phyloP scores from a whole-genome alignment of 768 basidiomycete species.

The Strobilomyces confusus region DNA sequence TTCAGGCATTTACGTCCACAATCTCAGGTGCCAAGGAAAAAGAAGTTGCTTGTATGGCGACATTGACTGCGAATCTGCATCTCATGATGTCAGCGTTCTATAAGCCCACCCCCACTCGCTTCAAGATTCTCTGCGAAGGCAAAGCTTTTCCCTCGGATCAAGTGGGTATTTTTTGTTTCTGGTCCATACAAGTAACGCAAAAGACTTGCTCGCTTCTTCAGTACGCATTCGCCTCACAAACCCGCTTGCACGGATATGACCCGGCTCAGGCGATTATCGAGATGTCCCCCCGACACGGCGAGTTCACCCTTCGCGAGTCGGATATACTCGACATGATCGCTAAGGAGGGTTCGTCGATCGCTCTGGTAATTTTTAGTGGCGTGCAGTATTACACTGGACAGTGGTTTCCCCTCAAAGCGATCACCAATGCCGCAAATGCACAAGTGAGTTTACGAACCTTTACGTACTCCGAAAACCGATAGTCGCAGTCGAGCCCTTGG shows the following conservation, averaged over 20 bases:
- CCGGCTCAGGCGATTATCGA: conserved; percentile 72
- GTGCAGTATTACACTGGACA: conserved; percentile 99
- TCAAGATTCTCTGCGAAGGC: conserved; percentile 93
- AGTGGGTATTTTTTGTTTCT: conserved; percentile 42
- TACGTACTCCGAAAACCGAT: conserved; percentile 22
- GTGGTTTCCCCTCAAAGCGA: conserved; percentile 80
- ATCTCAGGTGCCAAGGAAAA: conserved; percentile 72
- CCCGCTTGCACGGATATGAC: conserved; percentile 69
- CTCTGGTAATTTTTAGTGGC: conserved; percentile 89
- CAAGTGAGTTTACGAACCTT: conserved; percentile 50
- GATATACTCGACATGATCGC: conserved; percentile 80
- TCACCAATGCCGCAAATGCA: conserved; percentile 81
- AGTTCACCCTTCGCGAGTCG: conserved; percentile 80
- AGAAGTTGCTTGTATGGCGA: conserved; percentile 95
- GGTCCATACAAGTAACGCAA: conserved; percentile 11
- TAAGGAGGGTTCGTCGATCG: conserved; percentile 70
- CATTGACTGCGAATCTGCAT: conserved; percentile 93
- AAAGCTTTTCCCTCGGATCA: conserved; percentile 97
- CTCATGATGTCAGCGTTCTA: conserved; percentile 95
- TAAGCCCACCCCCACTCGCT: conserved; percentile 76
- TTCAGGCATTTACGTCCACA: conserved; percentile 20
- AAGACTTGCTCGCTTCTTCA: conserved; percentile 31
- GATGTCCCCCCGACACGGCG: conserved; percentile 75
- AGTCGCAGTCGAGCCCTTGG: conserved; percentile 1
- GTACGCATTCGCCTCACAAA: conserved; percentile 98